Percentiles rank a stretch among this genome's conserved stretches.
Evolutionary conservation across 108 stramenopile genomes (phyloP).

Genomic region (Schizochytrium sp.): DNA sequence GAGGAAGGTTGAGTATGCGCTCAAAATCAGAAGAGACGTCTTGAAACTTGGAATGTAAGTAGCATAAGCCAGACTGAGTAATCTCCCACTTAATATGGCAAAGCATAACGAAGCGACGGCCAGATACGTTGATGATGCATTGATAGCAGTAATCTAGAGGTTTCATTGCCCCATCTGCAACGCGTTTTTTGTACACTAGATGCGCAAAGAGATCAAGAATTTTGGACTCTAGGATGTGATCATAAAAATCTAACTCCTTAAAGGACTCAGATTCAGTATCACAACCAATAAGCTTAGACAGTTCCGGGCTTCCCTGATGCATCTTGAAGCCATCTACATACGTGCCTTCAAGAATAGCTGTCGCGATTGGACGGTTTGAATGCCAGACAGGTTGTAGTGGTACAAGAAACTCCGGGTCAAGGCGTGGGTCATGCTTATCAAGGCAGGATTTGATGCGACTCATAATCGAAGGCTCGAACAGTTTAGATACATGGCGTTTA

Average conservation of each 20-base stretch:
- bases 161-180: background rate
- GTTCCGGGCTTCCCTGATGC: conserved; percentile 1
- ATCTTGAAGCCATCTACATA: conserved; percentile 10
- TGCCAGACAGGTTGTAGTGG: background rate
- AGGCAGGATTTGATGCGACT: conserved; percentile 42
- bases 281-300: conserved; percentile 41
- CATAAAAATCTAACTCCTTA: conserved; percentile 14
- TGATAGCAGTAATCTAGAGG: conserved; percentile 53
- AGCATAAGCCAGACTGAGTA: background rate
- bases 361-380: background rate
- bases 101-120: conserved; percentile 37
- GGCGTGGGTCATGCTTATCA: conserved; percentile 37
- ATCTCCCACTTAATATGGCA: conserved; percentile 23
- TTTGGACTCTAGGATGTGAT: conserved; percentile 56
- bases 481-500: conserved; percentile 55
- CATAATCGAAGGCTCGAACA: conserved; percentile 50
- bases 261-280: conserved; percentile 7
- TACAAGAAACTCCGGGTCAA: conserved; percentile 31
- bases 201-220: conserved; percentile 52
- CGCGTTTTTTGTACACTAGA: conserved; percentile 57
- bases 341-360: conserved; percentile 18
- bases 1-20: conserved; percentile 27
- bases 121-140: conserved; percentile 42
- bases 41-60: conserved; percentile 10
- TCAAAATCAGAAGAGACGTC: conserved; percentile 5